A percentile compares a stretch with the other conserved stretches of the same genome.
phyloP scores from a whole-genome alignment of 2,329 filamentous ascomycete species.

The Grosmannia clavigera region DNA sequence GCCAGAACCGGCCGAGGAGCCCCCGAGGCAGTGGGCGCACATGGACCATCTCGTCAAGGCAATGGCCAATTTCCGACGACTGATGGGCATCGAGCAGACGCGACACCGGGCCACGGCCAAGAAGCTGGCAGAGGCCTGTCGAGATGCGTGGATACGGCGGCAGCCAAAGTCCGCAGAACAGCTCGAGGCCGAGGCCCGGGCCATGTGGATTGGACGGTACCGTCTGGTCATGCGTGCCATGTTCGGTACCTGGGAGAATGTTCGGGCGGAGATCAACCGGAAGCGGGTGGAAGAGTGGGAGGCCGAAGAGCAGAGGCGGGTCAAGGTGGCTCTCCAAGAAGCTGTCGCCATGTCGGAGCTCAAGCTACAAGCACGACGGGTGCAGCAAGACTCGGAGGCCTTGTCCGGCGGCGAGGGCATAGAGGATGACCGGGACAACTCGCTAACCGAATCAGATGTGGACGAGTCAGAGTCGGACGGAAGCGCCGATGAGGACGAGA shows the following conservation, averaged over 20 bases:
- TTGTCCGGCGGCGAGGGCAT: conserved; percentile 27
- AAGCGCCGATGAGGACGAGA: conserved; percentile 37
- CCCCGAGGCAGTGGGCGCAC: conserved; percentile 71
- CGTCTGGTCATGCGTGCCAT: conserved; percentile 53
- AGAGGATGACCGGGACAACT: conserved; percentile 23
- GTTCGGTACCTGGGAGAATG: conserved; percentile 51
- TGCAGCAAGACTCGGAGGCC: conserved; percentile 39
- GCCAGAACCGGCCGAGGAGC: conserved; percentile 61
- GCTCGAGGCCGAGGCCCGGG: conserved; percentile 63
- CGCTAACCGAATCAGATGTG: conserved; percentile 25
- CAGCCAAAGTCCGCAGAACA: conserved; percentile 71
- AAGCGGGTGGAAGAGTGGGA: conserved; percentile 50
- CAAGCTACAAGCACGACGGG: conserved; percentile 50
- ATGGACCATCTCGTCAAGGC: conserved; percentile 75
- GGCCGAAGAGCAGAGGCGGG: conserved; percentile 49
- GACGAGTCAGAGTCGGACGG: conserved; percentile 35
- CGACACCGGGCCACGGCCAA: conserved; percentile 69
- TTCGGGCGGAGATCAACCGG: conserved; percentile 47
- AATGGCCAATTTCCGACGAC: conserved; percentile 63
- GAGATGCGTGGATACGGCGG: conserved; percentile 60
- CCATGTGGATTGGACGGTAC: conserved; percentile 55
- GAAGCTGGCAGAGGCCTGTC: conserved; percentile 63
- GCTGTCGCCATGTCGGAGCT: conserved; percentile 60
- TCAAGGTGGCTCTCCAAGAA: conserved; percentile 58
- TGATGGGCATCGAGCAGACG: conserved; percentile 68